A percentile compares a stretch with the other conserved stretches of the same genome.
Conservation (phyloP, 2,329 filamentous ascomycete species). For the Rhinocladiella mackenziei region DNA sequence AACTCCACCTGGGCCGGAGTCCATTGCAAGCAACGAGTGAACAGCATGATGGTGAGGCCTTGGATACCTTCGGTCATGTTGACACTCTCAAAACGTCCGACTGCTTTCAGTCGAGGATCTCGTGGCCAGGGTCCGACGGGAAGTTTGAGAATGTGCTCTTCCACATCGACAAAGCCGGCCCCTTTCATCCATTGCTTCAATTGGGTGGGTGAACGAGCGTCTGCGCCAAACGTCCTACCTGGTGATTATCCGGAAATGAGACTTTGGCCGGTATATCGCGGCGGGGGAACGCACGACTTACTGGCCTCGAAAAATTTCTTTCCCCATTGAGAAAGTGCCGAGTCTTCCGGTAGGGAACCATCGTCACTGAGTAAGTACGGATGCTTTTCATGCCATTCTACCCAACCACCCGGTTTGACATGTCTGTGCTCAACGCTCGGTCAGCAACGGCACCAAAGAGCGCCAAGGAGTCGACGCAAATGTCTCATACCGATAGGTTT, state of each 20-base stretch:
- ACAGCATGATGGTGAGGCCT: conserved; percentile 28
- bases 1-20: conserved; percentile 24
- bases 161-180: conserved; percentile 30
- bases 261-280: neutral
- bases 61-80: conserved; percentile 29
- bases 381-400: neutral
- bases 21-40: conserved; percentile 30
- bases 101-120: conserved; percentile 30
- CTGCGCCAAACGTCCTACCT: neutral
- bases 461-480: neutral
- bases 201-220: neutral
- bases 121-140: conserved; percentile 34
- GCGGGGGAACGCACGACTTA: neutral
- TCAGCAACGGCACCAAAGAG: neutral
- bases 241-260: neutral
- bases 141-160: conserved; percentile 24
- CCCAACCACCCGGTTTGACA: neutral
- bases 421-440: neutral
- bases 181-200: conserved; percentile 25
- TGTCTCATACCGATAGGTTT: conserved; percentile 12
- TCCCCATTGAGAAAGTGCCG: neutral
- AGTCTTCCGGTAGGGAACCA: neutral
- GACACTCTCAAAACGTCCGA: conserved; percentile 25
- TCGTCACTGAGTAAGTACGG: neutral
- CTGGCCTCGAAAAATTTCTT: neutral